Conservation (phyloP, 176 grass and related monocot genomes). For the Coix lacrymajobi region DNA sequence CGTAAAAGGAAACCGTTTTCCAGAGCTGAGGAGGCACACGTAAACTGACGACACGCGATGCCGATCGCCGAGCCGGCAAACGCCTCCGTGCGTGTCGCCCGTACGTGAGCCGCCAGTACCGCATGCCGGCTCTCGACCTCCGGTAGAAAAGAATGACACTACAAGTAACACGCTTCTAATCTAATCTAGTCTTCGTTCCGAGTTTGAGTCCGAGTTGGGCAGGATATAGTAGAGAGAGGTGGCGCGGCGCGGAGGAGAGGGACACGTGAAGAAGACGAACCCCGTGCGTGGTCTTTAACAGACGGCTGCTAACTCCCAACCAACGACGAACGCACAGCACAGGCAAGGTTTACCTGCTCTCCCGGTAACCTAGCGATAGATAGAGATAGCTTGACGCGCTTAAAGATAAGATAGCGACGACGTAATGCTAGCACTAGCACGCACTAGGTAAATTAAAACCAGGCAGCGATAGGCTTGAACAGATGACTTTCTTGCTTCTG, state of each 20-base stretch:
- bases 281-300: constrained; percentile 13
- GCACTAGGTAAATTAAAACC: not conserved
- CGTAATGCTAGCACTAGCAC: not conserved
- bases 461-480: not conserved
- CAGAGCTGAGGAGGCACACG: not conserved
- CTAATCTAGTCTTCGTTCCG: not conserved
- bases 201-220: constrained; percentile 20
- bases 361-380: not conserved
- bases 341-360: not conserved
- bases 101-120: not conserved
- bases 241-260: not conserved
- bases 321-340: not conserved
- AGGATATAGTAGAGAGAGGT: not conserved
- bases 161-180: not conserved
- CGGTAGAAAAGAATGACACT: not conserved
- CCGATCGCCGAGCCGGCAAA: not conserved
- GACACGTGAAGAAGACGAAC: constrained; percentile 43
- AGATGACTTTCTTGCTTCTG: not conserved
- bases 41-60: not conserved
- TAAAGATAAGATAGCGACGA: not conserved
- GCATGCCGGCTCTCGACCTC: not conserved
- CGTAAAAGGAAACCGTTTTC: not conserved
- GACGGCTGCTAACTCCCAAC: not conserved
- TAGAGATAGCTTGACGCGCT: not conserved
- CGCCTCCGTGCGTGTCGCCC: not conserved